phyloP scores from a whole-genome alignment of 1,139 yeast genomes.

The Candida neerlandica region DNA sequence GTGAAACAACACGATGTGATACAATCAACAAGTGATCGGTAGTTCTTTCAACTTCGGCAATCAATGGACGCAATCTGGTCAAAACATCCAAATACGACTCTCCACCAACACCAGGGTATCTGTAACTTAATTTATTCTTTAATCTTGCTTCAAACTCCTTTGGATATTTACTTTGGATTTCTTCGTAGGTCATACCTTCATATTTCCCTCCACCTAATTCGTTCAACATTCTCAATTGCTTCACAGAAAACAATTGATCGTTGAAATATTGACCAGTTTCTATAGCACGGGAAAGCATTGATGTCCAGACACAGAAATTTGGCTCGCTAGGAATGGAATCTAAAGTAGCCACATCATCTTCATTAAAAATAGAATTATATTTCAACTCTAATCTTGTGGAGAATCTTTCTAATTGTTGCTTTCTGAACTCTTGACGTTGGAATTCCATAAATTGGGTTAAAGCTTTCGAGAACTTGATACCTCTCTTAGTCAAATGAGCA shows the following conservation, averaged over 20 bases:
- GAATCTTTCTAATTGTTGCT: conserved; percentile 59
- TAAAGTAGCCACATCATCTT: conserved; percentile 24
- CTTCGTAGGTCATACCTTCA: conserved; percentile 88
- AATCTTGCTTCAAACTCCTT: conserved; percentile 81
- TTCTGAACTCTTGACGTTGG: conserved; percentile 72
- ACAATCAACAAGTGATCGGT: conserved; percentile 82
- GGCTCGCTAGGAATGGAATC: conserved; percentile 57
- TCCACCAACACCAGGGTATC: conserved; percentile 98
- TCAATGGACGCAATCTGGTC: conserved; percentile 83
- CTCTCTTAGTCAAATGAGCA: conserved; percentile 77
- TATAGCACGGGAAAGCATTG: conserved; percentile 76
- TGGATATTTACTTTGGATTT: conserved; percentile 76
- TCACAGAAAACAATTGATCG: conserved; percentile 73
- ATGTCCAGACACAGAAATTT: conserved; percentile 89
- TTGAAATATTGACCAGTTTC: conserved; percentile 78
- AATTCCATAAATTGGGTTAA: conserved; percentile 71
- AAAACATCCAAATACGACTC: conserved; percentile 93
- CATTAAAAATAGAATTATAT: conserved; percentile 35
- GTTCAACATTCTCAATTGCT: conserved; percentile 91
- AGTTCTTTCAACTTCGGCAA: conserved; percentile 90
- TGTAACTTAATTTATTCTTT: conserved; percentile 72
- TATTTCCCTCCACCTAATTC: conserved; percentile 91
- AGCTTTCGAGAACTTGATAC: conserved; percentile 71
- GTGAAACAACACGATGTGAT: conserved; percentile 88
- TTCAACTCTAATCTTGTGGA: conserved; percentile 45